Evolutionary conservation across 805 yeast species (phyloP).

Genomic region (Vanderwaltozyma polyspora): DNA sequence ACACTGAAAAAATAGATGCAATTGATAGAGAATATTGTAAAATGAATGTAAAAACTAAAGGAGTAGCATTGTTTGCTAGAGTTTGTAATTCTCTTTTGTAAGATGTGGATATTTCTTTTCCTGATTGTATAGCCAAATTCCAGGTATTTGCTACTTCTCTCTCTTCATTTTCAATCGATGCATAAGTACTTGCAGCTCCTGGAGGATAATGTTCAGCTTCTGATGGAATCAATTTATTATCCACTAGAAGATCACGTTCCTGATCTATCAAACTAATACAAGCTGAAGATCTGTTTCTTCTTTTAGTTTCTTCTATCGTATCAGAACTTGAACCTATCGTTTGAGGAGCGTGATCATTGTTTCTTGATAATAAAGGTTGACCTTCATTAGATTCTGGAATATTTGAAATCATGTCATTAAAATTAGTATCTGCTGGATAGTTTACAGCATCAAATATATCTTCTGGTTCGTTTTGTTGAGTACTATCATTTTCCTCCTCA

Average conservation of each 20-base stretch:
- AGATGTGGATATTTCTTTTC: conserved; percentile 19
- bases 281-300: too few relatives aligned
- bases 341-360: too few relatives aligned
- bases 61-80: conserved; percentile 38
- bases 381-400: neutral
- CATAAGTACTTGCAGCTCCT: neutral
- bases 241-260: conserved; percentile 22
- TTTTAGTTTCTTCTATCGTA: conserved; percentile 1
- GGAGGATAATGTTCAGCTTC: conserved; percentile 8
- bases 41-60: conserved; percentile 55
- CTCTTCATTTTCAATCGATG: conserved; percentile 3
- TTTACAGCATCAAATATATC: neutral
- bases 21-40: conserved; percentile 64
- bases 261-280: conserved; percentile 23
- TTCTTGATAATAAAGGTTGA: too few relatives aligned
- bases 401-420: neutral
- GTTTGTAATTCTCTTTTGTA: conserved; percentile 36
- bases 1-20: conserved; percentile 69
- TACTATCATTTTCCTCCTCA: neutral
- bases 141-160: conserved; percentile 19
- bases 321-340: neutral
- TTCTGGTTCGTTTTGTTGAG: neutral
- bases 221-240: conserved; percentile 15
- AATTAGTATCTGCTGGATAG: neutral
- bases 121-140: conserved; percentile 24